Evolutionary conservation across 2,329 filamentous ascomycete genomes (phyloP).

Genomic region (Samsoniella hepiali): DNA sequence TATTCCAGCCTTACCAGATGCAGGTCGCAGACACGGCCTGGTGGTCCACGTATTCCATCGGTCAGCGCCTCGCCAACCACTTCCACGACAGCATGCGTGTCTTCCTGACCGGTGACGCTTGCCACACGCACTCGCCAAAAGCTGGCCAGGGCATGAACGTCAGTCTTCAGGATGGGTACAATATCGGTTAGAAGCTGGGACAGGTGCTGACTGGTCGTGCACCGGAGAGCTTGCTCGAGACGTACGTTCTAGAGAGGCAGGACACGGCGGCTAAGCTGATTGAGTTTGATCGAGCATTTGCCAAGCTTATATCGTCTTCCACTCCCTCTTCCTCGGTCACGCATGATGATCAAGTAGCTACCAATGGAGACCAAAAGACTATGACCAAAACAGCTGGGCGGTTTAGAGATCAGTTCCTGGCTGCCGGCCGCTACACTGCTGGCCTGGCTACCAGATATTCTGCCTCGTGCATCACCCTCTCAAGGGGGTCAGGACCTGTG

Average conservation of each 20-base stretch:
- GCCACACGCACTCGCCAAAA: slow-evolving; percentile 55
- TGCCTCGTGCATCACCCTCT: too few species aligned
- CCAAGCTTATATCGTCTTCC: slow-evolving; percentile 27
- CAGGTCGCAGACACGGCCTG: slow-evolving; percentile 54
- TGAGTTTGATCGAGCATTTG: slow-evolving; percentile 54
- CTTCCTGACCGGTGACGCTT: slow-evolving; percentile 67
- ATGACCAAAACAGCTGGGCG: too few species aligned
- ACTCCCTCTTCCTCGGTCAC: too few species aligned
- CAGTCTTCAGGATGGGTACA: slow-evolving; percentile 61
- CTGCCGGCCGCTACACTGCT: too few species aligned
- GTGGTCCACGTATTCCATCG: slow-evolving; percentile 53
- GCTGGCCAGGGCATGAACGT: slow-evolving; percentile 70
- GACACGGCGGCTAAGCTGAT: slow-evolving; percentile 62
- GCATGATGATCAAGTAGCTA: too few species aligned
- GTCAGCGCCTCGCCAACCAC: too few species aligned
- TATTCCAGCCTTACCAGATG: slow-evolving; percentile 54
- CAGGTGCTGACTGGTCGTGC: slow-evolving; percentile 39
- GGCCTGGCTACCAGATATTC: too few species aligned
- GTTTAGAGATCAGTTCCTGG: too few species aligned
- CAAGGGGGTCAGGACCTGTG: too few species aligned
- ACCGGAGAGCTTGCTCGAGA: slow-evolving; percentile 37
- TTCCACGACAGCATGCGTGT: slow-evolving; percentile 44
- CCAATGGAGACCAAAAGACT: too few species aligned
- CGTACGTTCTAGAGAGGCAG: slow-evolving; percentile 49
- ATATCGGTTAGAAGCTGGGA: slow-evolving; percentile 54